Base-by-base conservation (phyloP, 2,329 filamentous ascomycete genomes). In the Alternaria sp. region DNA sequence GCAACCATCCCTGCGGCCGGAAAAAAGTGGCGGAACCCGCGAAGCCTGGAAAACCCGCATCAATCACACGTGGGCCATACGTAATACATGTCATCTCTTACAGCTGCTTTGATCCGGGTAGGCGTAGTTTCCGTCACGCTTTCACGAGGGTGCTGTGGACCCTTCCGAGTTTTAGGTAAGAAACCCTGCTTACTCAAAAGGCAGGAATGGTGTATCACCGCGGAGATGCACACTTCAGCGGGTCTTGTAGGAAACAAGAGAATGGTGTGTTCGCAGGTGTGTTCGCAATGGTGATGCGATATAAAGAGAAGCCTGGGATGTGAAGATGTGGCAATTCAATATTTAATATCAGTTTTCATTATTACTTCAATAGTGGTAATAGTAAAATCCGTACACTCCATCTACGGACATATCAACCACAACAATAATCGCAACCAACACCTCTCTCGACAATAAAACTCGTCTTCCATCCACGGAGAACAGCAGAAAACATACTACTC, bases 181-280 rank as follows among this genome's bases (percentile, higher is more conserved):
- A 20, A 36, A 34, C 46, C 46, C 25, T 20, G 46, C 18, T 41
- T 22, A 2, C 40, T 16, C 11, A 30, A 11, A 40, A 36, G 32
- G 12, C 5, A 36, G 2, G 32, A 14, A 12, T 14, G 20, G 16
- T 50, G 32, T 43, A 46, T 41, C 28, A 53, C 59, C 59, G 59
- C 59, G 59, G 59, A 59, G 59, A 62, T 62, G 56, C 40, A 36
- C 16, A 51, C 1, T 20, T 6, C 36, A 38, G 54, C 52, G 60
- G 52, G 30, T 20, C 9, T 44, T 57, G 51, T 48, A 65, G 59
- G 54, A 57, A 46, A 14, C n/a, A 22, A 6, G 46, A 25, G 20
- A 18, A 1, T 53, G 41, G 38, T 30, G 43, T 48, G 30, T 16
- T 43, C 4, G 27, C 12, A 34, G 25, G 11, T 30, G 4, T 27